Percentiles rank a stretch among this genome's conserved stretches.
phyloP scores from a whole-genome alignment of 2,329 filamentous ascomycete species.

The Alternaria sp. region DNA sequence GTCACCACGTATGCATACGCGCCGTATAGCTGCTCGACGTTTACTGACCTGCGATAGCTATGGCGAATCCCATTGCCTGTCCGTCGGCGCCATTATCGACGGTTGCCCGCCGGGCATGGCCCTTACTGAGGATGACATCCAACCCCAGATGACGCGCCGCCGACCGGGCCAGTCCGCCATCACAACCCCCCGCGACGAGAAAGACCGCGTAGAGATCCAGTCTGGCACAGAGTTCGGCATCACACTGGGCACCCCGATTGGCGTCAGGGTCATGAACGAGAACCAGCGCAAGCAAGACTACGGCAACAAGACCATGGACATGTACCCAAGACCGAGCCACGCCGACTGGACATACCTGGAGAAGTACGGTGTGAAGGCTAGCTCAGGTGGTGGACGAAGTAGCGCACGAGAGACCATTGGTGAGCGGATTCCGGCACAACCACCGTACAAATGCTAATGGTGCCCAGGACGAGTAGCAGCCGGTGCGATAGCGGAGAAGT shows the following conservation, averaged over 20 bases:
- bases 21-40: not conserved
- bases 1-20: slow-evolving; percentile 74
- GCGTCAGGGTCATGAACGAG: slow-evolving; percentile 85
- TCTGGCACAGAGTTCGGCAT: slow-evolving; percentile 90
- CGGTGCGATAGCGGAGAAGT: slow-evolving; percentile 92
- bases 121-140: slow-evolving; percentile 85
- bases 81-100: slow-evolving; percentile 94
- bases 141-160: slow-evolving; percentile 91
- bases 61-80: slow-evolving; percentile 89
- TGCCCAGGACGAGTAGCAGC: slow-evolving; percentile 80
- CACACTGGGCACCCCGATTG: slow-evolving; percentile 90
- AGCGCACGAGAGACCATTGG: slow-evolving; percentile 96
- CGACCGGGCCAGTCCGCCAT: slow-evolving; percentile 88
- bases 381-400: slow-evolving; percentile 85
- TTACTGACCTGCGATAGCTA: slow-evolving; percentile 58
- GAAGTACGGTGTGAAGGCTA: slow-evolving; percentile 95
- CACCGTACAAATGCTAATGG: slow-evolving; percentile 16
- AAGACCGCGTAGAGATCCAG: slow-evolving; percentile 89
- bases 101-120: slow-evolving; percentile 87
- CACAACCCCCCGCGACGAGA: slow-evolving; percentile 91
- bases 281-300: slow-evolving; percentile 95
- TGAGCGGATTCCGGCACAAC: slow-evolving; percentile 32
- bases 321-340: slow-evolving; percentile 88
- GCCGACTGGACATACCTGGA: slow-evolving; percentile 97
- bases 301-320: slow-evolving; percentile 85